phyloP scores from a whole-genome alignment of 441 rosid genomes.

The Adansonia gregorii region DNA sequence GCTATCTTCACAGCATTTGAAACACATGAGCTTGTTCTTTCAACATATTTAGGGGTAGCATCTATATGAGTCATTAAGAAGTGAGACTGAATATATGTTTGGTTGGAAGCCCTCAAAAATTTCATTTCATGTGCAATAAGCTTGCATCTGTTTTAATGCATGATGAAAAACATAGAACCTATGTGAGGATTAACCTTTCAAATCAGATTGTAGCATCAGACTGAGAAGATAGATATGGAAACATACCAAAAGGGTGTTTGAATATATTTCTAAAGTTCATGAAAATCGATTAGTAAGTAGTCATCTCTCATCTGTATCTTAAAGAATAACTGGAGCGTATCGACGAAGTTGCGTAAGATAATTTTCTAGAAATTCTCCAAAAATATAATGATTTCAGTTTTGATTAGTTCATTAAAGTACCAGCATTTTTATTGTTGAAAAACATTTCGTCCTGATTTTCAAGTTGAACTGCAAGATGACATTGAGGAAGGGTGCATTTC shows the following conservation, averaged over 20 bases:
- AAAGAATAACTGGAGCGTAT: not conserved
- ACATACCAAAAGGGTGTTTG: too few relatives aligned
- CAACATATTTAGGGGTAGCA: not conserved
- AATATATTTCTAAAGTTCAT: not conserved
- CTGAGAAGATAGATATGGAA: not conserved
- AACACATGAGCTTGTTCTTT: not conserved
- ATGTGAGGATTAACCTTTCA: not conserved
- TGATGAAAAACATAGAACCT: not conserved
- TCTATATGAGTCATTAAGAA: not conserved
- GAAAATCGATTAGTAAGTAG: too few relatives aligned
- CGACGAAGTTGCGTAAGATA: not conserved
- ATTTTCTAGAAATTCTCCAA: not conserved
- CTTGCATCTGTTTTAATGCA: not conserved
- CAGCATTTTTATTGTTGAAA: not conserved
- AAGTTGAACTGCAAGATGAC: not conserved
- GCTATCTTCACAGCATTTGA: not conserved
- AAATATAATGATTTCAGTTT: not conserved
- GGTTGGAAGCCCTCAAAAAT: not conserved
- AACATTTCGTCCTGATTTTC: constrained; percentile 1
- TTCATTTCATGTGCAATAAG: not conserved
- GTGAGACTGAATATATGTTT: not conserved
- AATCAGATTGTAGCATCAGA: not conserved
- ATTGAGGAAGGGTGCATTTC: not conserved
- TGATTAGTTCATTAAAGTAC: not conserved
- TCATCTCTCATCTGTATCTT: not conserved